Evolutionary conservation across 2,329 filamentous ascomycete species (phyloP).

Genomic region (Aspergillus caelatus): DNA sequence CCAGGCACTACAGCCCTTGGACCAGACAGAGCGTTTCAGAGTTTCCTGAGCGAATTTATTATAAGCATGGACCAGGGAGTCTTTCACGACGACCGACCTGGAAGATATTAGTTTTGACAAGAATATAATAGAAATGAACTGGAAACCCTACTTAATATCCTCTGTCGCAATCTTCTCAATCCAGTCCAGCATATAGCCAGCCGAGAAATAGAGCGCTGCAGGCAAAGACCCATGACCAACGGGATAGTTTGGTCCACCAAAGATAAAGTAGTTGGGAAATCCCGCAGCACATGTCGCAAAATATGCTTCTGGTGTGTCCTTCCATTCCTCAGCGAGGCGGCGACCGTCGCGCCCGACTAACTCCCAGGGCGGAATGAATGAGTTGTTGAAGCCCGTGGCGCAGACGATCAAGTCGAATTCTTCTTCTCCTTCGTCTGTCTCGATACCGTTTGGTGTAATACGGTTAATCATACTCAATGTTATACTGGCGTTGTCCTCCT

Average conservation of each 20-base stretch:
- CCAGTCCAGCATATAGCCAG: conserved; percentile 32
- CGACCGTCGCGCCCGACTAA: conserved; percentile 33
- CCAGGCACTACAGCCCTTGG: conserved; percentile 30
- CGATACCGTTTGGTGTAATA: conserved; percentile 26
- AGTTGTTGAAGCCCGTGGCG: conserved; percentile 47
- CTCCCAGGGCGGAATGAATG: conserved; percentile 39
- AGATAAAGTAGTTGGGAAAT: conserved; percentile 35
- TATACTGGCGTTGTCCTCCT: conserved; percentile 26
- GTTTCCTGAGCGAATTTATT: conserved; percentile 26
- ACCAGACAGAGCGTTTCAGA: conserved; percentile 30
- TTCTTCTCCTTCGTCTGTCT: conserved; percentile 20
- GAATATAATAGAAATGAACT: background rate
- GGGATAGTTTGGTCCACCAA: conserved; percentile 26
- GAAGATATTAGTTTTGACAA: background rate
- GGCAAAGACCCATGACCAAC: conserved; percentile 29
- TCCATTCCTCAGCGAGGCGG: conserved; percentile 26
- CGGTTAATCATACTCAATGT: conserved; percentile 23
- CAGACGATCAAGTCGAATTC: conserved; percentile 38
- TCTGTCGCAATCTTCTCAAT: conserved; percentile 28
- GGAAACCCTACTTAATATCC: conserved; percentile 17
- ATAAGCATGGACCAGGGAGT: conserved; percentile 21
- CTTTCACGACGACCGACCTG: conserved; percentile 20
- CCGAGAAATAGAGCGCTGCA: conserved; percentile 17
- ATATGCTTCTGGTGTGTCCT: conserved; percentile 25
- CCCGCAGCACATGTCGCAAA: conserved; percentile 24